These are phyloP conservation scores for Butyriboletus loyo DNA, from an alignment of 768 basidiomycete genomes.

Conservation along the genomic window DNA sequence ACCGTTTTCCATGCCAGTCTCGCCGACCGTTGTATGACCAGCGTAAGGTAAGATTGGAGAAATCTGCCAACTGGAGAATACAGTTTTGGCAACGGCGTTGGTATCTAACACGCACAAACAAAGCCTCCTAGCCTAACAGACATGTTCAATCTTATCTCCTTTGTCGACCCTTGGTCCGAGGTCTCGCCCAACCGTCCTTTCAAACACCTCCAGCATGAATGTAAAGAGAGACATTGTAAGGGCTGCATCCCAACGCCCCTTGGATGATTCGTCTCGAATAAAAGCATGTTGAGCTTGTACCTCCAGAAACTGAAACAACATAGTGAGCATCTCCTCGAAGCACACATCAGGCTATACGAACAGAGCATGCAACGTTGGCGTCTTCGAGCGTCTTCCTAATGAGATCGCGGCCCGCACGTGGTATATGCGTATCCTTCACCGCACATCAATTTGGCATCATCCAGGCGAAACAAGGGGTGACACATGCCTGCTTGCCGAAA, in stretches of 20 bases:
- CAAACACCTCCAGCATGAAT: slow-evolving; percentile 93
- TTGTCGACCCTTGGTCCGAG: slow-evolving; percentile 62
- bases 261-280: slow-evolving; percentile 87
- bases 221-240: slow-evolving; percentile 74
- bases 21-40: too few relatives aligned
- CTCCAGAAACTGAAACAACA: slow-evolving; percentile 69
- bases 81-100: slow-evolving; percentile 10
- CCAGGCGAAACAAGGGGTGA: background rate
- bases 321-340: slow-evolving; percentile 6
- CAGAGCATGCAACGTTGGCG: slow-evolving; percentile 65
- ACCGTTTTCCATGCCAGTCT: too few relatives aligned
- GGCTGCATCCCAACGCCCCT: slow-evolving; percentile 95
- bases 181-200: slow-evolving; percentile 81
- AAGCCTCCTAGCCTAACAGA: slow-evolving; percentile 44
- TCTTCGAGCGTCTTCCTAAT: slow-evolving; percentile 84
- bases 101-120: slow-evolving; percentile 9
- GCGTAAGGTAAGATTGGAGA: too few relatives aligned
- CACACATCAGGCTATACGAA: slow-evolving; percentile 37
- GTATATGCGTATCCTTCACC: slow-evolving; percentile 85
- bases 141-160: slow-evolving; percentile 62
- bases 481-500: slow-evolving; percentile 84
- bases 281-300: slow-evolving; percentile 98
- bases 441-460: background rate
- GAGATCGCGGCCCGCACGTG: slow-evolving; percentile 79
- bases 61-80: too few relatives aligned